Evolutionary conservation across 2,329 filamentous ascomycete species (phyloP).

Genomic region (Calonectria multiphialidica): DNA sequence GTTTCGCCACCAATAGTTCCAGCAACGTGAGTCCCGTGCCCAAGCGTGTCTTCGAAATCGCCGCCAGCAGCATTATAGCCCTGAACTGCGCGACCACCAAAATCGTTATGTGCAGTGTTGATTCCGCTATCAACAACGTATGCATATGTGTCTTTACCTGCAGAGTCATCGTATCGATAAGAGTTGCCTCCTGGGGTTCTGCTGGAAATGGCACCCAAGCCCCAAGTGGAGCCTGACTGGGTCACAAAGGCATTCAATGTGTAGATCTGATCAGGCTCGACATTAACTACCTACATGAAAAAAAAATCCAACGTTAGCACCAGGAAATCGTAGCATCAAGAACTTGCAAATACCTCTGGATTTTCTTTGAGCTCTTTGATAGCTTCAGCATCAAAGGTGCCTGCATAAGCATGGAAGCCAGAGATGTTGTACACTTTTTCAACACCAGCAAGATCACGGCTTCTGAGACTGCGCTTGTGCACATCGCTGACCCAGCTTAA

Average conservation of each 20-base stretch:
- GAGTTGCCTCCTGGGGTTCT: not conserved
- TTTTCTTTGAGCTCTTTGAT: constrained; percentile 2
- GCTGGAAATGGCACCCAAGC: constrained; percentile 19
- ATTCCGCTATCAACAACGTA: constrained; percentile 61
- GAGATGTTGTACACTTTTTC: not conserved
- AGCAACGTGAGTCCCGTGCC: constrained; percentile 36
- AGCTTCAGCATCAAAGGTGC: not conserved
- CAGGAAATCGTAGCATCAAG: too few relatives aligned
- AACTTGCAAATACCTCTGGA: not conserved
- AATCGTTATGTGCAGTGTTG: constrained; percentile 48
- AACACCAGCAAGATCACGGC: not conserved
- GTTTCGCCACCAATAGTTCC: constrained; percentile 36
- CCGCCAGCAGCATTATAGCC: not conserved
- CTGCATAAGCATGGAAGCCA: constrained; percentile 4
- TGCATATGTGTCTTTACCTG: constrained; percentile 43
- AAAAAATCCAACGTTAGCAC: not conserved
- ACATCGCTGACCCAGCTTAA: constrained; percentile 4
- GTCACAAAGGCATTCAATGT: not conserved
- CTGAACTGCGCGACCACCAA: constrained; percentile 40
- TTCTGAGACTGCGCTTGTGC: not conserved
- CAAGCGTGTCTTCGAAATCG: not conserved
- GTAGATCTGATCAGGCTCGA: constrained; percentile 1
- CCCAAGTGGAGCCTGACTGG: constrained; percentile 19
- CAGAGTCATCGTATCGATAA: constrained; percentile 41
- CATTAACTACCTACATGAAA: not conserved